These are phyloP conservation scores for Neurospora cerealis DNA, from an alignment of 495 filamentous ascomycete genomes.

Conservation along the genomic window DNA sequence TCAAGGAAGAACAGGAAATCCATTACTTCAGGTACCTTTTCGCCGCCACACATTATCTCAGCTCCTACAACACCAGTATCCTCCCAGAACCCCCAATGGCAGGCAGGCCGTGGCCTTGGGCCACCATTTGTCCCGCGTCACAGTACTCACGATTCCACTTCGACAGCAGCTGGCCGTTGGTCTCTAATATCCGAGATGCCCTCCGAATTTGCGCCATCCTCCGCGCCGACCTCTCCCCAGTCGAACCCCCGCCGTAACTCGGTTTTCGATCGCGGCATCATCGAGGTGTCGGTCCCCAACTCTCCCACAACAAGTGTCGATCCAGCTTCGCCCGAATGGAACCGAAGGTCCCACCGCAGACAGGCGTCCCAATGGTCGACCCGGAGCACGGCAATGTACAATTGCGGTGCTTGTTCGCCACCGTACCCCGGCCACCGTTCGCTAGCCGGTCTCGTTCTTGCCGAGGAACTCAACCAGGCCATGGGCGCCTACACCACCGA, in stretches of 20 bases:
- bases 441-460: slow-evolving; percentile 4
- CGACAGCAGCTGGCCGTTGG: slow-evolving; percentile 46
- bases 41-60: slow-evolving; percentile 34
- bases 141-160: slow-evolving; percentile 34
- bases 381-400: slow-evolving; percentile 27
- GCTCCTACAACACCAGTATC: slow-evolving; percentile 15
- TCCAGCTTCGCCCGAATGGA: slow-evolving; percentile 47
- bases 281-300: slow-evolving; percentile 53
- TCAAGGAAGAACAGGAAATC: slow-evolving; percentile 62
- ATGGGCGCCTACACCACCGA: slow-evolving; percentile 11
- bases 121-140: slow-evolving; percentile 3
- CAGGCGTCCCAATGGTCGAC: slow-evolving; percentile 44
- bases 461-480: not conserved
- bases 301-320: slow-evolving; percentile 63
- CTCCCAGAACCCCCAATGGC: slow-evolving; percentile 10
- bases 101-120: slow-evolving; percentile 2
- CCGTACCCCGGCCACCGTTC: not conserved
- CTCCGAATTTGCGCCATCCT: slow-evolving; percentile 56
- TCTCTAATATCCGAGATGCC: slow-evolving; percentile 52
- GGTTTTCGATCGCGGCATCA: slow-evolving; percentile 62
- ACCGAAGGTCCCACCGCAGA: slow-evolving; percentile 36
- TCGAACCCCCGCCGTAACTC: slow-evolving; percentile 58
- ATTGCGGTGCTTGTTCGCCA: slow-evolving; percentile 4
- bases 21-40: slow-evolving; percentile 47
- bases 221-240: slow-evolving; percentile 70